These are phyloP conservation scores for Pseudogymnoascus sp. DNA, from an alignment of 2,329 filamentous ascomycete species.

Conservation along the genomic window DNA sequence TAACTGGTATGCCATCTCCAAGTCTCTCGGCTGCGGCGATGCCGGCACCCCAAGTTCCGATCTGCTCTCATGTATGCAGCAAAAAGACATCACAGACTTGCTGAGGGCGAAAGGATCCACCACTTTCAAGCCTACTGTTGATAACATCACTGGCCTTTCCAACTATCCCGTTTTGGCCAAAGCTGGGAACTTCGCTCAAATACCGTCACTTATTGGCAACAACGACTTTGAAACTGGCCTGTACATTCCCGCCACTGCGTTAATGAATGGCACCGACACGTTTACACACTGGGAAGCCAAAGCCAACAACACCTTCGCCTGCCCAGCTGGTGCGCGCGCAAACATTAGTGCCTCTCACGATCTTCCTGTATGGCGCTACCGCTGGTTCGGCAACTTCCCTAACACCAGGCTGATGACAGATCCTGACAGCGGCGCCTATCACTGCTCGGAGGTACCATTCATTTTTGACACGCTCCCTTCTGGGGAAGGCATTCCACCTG, in stretches of 20 bases:
- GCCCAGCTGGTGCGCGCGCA: constrained; percentile 22
- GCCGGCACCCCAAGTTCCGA: constrained; percentile 12
- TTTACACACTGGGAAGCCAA: constrained; percentile 19
- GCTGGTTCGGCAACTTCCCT: constrained; percentile 27
- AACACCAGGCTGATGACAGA: constrained; percentile 23
- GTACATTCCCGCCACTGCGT: constrained; percentile 12
- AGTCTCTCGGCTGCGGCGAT: constrained; percentile 19
- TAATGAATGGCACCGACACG: constrained; percentile 12
- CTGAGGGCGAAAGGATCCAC: constrained; percentile 13
- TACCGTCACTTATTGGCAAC: constrained; percentile 20
- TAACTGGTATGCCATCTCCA: constrained; percentile 16
- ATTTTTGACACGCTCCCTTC: constrained; percentile 24
- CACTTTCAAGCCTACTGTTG: constrained; percentile 19
- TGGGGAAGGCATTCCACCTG: constrained; percentile 7
- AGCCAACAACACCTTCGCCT: constrained; percentile 24
- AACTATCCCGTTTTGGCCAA: constrained; percentile 15
- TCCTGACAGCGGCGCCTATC: constrained; percentile 26
- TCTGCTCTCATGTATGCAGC: constrained; percentile 15
- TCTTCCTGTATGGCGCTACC: constrained; percentile 30
- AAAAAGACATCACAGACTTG: constrained; percentile 12
- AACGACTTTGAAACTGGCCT: constrained; percentile 23
- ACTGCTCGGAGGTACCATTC: constrained; percentile 25
- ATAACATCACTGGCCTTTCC: constrained; percentile 17
- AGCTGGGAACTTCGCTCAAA: constrained; percentile 14
- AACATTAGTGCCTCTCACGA: constrained; percentile 18